These are phyloP conservation scores for Coniophora puteana DNA, from an alignment of 1,284 basidiomycete genomes.

Conservation along the genomic window DNA sequence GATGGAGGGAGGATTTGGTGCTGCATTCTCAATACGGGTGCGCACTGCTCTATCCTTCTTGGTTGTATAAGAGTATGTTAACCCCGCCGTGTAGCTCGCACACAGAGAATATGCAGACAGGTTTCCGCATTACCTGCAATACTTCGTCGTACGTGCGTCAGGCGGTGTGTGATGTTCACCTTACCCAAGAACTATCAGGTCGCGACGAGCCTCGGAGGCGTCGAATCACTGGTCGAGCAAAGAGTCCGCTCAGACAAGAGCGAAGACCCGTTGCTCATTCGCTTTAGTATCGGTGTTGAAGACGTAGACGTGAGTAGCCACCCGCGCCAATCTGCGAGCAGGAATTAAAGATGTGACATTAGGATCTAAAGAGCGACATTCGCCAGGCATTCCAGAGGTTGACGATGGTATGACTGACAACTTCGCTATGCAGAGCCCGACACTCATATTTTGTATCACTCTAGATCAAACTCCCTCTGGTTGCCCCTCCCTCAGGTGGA, in stretches of 20 bases:
- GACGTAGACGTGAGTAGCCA: slow-evolving; percentile 58
- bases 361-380: slow-evolving; percentile 67
- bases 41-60: slow-evolving; percentile 17
- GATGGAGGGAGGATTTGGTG: slow-evolving; percentile 80
- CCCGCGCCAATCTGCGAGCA: not conserved
- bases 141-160: too few relatives aligned
- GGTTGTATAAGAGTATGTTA: slow-evolving; percentile 7
- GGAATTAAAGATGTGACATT: slow-evolving; percentile 3
- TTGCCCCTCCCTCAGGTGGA: too few relatives aligned
- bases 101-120: slow-evolving; percentile 47
- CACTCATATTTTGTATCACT: too few relatives aligned
- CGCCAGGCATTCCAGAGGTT: slow-evolving; percentile 47
- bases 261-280: slow-evolving; percentile 65
- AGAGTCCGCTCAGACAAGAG: slow-evolving; percentile 61
- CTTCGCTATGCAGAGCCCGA: too few relatives aligned
- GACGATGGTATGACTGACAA: too few relatives aligned
- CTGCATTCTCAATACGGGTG: slow-evolving; percentile 77
- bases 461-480: too few relatives aligned
- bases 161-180: too few relatives aligned
- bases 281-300: slow-evolving; percentile 80
- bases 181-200: too few relatives aligned
- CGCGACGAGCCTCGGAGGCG: slow-evolving; percentile 90
- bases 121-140: slow-evolving; percentile 65
- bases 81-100: slow-evolving; percentile 36
- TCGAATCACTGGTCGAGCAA: slow-evolving; percentile 86